Percentiles rank a stretch among this genome's conserved stretches.
These are phyloP conservation scores for Serendipita indica DNA, from an alignment of 768 basidiomycete species.

Conservation along the genomic window DNA sequence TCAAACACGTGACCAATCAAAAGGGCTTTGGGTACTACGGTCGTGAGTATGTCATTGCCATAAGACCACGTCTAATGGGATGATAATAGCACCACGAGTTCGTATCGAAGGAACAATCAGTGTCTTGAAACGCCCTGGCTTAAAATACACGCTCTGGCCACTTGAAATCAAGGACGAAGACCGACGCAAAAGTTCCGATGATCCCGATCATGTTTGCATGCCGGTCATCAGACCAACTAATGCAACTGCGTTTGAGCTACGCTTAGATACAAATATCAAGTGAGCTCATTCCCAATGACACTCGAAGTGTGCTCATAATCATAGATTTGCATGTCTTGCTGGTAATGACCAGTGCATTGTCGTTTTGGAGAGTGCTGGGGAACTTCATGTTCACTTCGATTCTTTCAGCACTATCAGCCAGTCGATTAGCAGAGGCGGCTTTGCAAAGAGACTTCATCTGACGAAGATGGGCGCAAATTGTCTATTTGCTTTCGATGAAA, in stretches of 20 bases:
- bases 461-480: conserved; percentile 34
- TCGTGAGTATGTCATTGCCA: too few relatives aligned
- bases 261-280: neutral
- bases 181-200: conserved; percentile 2
- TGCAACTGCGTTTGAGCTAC: neutral
- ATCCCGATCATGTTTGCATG: neutral
- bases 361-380: conserved; percentile 26
- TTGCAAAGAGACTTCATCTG: conserved; percentile 25
- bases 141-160: conserved; percentile 23
- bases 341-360: conserved; percentile 29
- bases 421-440: conserved; percentile 19
- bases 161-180: conserved; percentile 26
- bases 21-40: too few relatives aligned
- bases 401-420: conserved; percentile 20
- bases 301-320: neutral
- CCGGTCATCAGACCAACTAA: neutral
- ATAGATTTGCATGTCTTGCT: conserved; percentile 29
- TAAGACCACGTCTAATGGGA: too few relatives aligned
- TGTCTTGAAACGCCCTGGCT: too few relatives aligned
- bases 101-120: neutral
- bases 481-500: conserved; percentile 39
- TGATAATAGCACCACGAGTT: too few relatives aligned
- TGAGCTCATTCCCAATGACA: neutral
- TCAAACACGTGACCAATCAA: conserved; percentile 1
- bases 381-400: conserved; percentile 30